Evolutionary conservation across 73 alveolate species (phyloP).

Genomic region (Stentor coeruleus): DNA sequence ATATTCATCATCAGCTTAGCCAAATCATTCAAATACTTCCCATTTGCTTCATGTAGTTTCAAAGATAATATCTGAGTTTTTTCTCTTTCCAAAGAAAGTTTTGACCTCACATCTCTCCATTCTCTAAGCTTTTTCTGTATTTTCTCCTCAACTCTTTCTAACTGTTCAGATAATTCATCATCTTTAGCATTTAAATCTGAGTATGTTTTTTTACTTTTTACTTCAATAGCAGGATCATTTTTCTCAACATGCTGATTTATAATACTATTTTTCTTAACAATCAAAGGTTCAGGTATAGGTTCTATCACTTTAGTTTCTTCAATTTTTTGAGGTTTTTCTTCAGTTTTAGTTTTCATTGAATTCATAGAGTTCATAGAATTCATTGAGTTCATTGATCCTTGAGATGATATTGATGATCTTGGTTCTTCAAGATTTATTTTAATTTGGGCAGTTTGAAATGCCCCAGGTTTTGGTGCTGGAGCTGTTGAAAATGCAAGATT

Average conservation of each 20-base stretch:
- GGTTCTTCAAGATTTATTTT: background rate
- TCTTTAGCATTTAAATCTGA: background rate
- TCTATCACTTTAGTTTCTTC: background rate
- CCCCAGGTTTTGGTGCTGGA: background rate
- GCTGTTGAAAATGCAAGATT: no score
- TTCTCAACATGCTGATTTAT: no score
- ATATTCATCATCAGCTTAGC: background rate
- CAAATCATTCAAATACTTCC: background rate
- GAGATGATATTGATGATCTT: background rate
- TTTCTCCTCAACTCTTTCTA: background rate
- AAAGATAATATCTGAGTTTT: background rate
- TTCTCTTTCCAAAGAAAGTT: slow-evolving; percentile 16
- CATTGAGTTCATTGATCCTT: background rate
- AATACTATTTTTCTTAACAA: background rate
- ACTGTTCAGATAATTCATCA: slow-evolving; percentile 8
- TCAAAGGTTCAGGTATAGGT: background rate
- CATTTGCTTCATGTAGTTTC: background rate
- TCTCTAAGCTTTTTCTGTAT: slow-evolving; percentile 14
- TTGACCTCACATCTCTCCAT: slow-evolving; percentile 25
- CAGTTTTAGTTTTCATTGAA: background rate
- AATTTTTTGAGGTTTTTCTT: background rate
- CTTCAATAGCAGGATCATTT: background rate
- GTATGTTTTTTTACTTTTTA: background rate
- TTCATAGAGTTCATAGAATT: no score
- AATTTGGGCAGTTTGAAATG: background rate